Evolutionary conservation across 768 basidiomycete genomes (phyloP).

Genomic region (Pisolithus microcarpus): DNA sequence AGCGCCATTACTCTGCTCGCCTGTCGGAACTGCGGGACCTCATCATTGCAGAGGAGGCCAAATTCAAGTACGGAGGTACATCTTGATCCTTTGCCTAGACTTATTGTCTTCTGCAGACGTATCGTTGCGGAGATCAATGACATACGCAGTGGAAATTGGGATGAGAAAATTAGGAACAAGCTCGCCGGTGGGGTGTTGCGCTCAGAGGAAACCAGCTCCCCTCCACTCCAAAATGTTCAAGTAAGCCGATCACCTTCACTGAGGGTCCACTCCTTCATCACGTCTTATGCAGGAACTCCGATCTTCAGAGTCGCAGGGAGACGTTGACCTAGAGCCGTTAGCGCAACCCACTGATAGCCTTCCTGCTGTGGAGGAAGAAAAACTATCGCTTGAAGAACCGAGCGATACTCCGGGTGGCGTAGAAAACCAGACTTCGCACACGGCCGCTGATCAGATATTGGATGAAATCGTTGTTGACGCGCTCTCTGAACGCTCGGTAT

Average conservation of each 20-base stretch:
- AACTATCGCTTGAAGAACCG: background rate
- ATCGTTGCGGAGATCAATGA: conserved; percentile 71
- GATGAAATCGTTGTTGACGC: background rate
- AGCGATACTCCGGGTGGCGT: background rate
- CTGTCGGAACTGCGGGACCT: conserved; percentile 64
- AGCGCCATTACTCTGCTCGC: conserved; percentile 64
- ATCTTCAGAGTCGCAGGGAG: conserved; percentile 10
- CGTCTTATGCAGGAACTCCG: background rate
- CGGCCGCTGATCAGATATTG: background rate
- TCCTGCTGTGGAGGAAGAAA: background rate
- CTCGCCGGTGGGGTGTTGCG: conserved; percentile 11
- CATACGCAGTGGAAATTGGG: conserved; percentile 63
- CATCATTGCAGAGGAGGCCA: conserved; percentile 65
- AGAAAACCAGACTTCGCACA: background rate
- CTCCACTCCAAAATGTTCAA: background rate
- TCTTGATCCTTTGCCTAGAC: background rate
- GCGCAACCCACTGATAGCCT: conserved; percentile 1
- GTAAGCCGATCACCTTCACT: conserved; percentile 6
- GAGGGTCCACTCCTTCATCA: background rate
- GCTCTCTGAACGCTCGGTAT: conserved; percentile 2
- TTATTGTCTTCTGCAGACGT: conserved; percentile 31
- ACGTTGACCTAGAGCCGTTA: background rate
- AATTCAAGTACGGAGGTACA: conserved; percentile 58
- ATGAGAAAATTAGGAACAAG: conserved; percentile 40
- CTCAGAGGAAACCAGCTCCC: background rate